phyloP scores from a whole-genome alignment of 2,329 filamentous ascomycete genomes.

The Penicillium sp. region DNA sequence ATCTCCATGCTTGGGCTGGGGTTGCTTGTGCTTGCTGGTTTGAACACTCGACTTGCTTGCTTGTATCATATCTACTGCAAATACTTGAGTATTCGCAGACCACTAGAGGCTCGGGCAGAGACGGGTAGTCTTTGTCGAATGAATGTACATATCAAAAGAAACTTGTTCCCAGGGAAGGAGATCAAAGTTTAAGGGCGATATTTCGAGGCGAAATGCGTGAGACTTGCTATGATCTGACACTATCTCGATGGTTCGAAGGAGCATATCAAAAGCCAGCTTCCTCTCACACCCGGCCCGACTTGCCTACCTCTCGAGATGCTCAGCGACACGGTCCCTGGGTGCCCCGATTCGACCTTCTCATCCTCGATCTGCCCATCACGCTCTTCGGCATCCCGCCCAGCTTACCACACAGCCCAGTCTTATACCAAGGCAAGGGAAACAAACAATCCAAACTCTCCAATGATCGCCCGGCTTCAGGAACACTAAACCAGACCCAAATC shows the following conservation, averaged over 20 bases:
- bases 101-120: not conserved
- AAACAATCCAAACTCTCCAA: conserved; percentile 67
- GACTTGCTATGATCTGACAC: not conserved
- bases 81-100: not conserved
- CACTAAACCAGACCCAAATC: conserved; percentile 69
- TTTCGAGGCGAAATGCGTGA: not conserved
- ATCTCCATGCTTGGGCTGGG: not conserved
- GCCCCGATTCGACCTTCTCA: conserved; percentile 28
- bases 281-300: too few species aligned
- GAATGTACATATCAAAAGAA: too few species aligned
- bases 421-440: conserved; percentile 73
- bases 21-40: conserved; percentile 23
- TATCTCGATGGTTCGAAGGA: too few species aligned
- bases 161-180: too few species aligned
- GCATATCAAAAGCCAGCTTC: too few species aligned
- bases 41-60: conserved; percentile 14
- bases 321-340: conserved; percentile 9
- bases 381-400: conserved; percentile 33
- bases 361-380: conserved; percentile 25
- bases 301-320: conserved; percentile 19
- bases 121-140: not conserved
- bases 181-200: too few species aligned
- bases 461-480: conserved; percentile 67
- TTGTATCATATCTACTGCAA: conserved; percentile 26
- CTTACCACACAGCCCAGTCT: conserved; percentile 60